Conservation (phyloP, 495 filamentous ascomycete species). For the Opeltia flavorubescens region DNA sequence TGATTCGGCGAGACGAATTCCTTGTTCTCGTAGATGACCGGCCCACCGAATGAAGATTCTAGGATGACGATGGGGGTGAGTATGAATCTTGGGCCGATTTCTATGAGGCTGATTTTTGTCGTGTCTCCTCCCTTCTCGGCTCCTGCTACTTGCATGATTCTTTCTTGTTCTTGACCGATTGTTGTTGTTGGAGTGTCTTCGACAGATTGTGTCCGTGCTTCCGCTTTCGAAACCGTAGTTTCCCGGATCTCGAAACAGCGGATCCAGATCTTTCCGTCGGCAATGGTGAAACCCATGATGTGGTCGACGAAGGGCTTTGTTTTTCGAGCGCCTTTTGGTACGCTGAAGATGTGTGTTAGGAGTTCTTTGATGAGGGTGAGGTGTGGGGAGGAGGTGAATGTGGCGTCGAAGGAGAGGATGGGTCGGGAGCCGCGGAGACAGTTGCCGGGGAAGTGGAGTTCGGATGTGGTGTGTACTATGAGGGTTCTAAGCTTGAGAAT, state of each 20-base stretch:
- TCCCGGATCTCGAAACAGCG: slow-evolving; percentile 88
- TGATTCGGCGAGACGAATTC: slow-evolving; percentile 96
- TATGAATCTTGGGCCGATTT: slow-evolving; percentile 92
- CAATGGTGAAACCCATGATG: slow-evolving; percentile 81
- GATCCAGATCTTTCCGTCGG: slow-evolving; percentile 94
- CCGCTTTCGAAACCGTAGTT: slow-evolving; percentile 44
- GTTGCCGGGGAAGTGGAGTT: slow-evolving; percentile 93
- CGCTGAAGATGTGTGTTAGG: slow-evolving; percentile 82
- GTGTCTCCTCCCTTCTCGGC: slow-evolving; percentile 32
- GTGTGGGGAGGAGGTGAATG: slow-evolving; percentile 47
- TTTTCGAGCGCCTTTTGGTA: slow-evolving; percentile 74
- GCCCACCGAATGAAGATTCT: slow-evolving; percentile 89
- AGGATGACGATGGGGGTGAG: slow-evolving; percentile 92
- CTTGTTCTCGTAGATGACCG: slow-evolving; percentile 97
- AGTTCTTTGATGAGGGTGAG: slow-evolving; percentile 69
- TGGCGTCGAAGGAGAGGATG: slow-evolving; percentile 79
- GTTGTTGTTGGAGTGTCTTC: slow-evolving; percentile 19
- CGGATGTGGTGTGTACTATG: slow-evolving; percentile 83
- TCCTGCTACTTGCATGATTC: slow-evolving; percentile 20
- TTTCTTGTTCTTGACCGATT: slow-evolving; percentile 14
- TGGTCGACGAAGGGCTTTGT: slow-evolving; percentile 95
- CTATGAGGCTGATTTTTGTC: slow-evolving; percentile 69
- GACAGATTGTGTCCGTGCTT: slow-evolving; percentile 22
- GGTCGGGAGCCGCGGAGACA: slow-evolving; percentile 91
- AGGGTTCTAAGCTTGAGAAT: slow-evolving; percentile 18